Base-by-base conservation (phyloP, 352 stramenopile genomes). In the Pythium guiyangense region DNA sequence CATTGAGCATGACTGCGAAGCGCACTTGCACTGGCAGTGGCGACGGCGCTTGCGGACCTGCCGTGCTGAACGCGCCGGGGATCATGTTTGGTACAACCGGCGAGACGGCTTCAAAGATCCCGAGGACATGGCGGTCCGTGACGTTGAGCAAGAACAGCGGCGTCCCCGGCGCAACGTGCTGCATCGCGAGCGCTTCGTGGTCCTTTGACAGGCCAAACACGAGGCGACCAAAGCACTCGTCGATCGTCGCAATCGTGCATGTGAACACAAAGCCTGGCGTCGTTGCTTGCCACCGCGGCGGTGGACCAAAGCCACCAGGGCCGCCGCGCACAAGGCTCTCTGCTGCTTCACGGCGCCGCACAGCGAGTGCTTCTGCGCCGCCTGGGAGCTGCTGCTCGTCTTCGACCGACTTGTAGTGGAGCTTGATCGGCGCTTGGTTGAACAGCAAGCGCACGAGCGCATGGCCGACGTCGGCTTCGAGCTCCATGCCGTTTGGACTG, bases 91-190 rank as follows among this genome's bases (percentile, higher is more conserved):
- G 39, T 6, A 92, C 71, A 8, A 79, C 66, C 3, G 85, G 81
- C 25, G 83, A 86, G 26, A 90, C 60, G 22, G 87, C 87, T 63
- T 96, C 85, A 22, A 96, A 96, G 26, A 95, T 73, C 12, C 87
- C 87, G 22, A 96, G 67, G 18, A 96, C 45, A 34, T 94, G 84
- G n/a, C 77, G 74, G 53, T 94, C 85, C 39, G 84, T 85, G 61
- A 92, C 71, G 63, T 96, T 94, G 37, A 96, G 65, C 39, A 96
- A 58, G 52, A 94, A 95, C 25, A 96, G 57, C n/a, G 85, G 82
- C 17, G 79, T 90, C 18, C 87, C 87, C 1, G 79, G 82, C n/a
- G 63, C 62, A 15, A 96, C 70, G 25, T 90, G 69, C 47, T 88
- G 73, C 44, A 67, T 62, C 5, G 83, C 82, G 14, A 87, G 37